Percentiles rank a stretch among this genome's conserved stretches.
phyloP scores from a whole-genome alignment of 768 basidiomycete species.

The Trametopsis cervina region DNA sequence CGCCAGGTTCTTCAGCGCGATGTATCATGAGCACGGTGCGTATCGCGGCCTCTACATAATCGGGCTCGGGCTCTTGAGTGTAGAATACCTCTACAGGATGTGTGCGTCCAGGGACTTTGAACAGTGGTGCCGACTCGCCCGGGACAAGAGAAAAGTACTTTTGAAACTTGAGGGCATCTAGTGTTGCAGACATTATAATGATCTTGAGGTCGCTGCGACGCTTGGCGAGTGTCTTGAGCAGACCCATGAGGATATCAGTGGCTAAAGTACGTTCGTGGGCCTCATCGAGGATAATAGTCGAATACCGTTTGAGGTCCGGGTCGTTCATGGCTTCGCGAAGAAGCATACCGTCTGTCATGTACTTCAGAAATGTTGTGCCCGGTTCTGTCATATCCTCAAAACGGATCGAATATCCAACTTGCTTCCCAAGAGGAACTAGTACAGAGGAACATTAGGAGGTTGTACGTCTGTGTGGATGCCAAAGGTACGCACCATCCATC shows the following conservation, averaged over 20 bases:
- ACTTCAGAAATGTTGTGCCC: constrained; percentile 92
- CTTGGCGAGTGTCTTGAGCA: constrained; percentile 80
- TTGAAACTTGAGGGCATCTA: constrained; percentile 95
- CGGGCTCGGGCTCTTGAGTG: constrained; percentile 86
- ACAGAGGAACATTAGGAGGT: constrained; percentile 10
- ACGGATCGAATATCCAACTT: constrained; percentile 97
- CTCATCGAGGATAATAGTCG: constrained; percentile 97
- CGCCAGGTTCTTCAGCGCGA: constrained; percentile 88
- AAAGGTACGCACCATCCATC: constrained; percentile 77
- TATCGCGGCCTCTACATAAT: constrained; percentile 96
- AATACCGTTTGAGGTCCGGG: constrained; percentile 80
- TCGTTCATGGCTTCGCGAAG: constrained; percentile 99
- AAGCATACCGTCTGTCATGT: constrained; percentile 99
- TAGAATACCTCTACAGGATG: constrained; percentile 97
- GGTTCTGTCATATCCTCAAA: constrained; percentile 95
- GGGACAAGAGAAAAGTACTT: constrained; percentile 65
- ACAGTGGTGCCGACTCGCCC: constrained; percentile 19
- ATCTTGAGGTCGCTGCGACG: constrained; percentile 87
- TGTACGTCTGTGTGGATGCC: neutral
- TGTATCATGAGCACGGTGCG: constrained; percentile 97
- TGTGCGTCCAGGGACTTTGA: constrained; percentile 31
- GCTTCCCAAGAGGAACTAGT: constrained; percentile 90
- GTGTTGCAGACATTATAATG: constrained; percentile 97
- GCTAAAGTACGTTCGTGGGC: constrained; percentile 97
- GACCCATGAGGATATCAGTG: constrained; percentile 97